Evolutionary conservation across 164 flowering plant species (phyloP).

Genomic region (Sextonia rubra): DNA sequence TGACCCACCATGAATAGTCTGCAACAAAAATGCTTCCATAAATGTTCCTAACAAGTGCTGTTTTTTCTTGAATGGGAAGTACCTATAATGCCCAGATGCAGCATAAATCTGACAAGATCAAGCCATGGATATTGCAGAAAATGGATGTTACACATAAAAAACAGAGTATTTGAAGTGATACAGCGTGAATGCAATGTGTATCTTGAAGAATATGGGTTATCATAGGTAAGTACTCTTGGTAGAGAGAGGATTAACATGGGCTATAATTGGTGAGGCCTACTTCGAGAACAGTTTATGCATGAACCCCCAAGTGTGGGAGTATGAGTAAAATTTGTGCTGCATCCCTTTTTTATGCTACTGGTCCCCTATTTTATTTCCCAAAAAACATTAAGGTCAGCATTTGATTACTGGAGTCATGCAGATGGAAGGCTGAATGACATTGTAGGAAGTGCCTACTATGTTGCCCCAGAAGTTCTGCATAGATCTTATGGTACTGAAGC

Average conservation of each 20-base stretch:
- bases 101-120: too few relatives aligned
- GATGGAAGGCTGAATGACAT: slow-evolving; percentile 95
- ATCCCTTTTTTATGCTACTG: not conserved
- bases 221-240: not conserved
- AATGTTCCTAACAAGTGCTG: not conserved
- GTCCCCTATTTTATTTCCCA: not conserved
- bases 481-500: slow-evolving; percentile 92
- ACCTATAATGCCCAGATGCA: too few relatives aligned
- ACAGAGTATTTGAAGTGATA: too few relatives aligned
- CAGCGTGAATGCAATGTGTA: too few relatives aligned
- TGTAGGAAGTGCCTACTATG: slow-evolving; percentile 95
- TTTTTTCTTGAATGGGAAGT: too few relatives aligned
- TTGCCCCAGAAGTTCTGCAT: slow-evolving; percentile 95
- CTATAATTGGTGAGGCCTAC: not conserved
- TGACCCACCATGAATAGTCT: not conserved
- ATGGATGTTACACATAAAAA: not conserved
- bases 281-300: not conserved
- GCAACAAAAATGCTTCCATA: too few relatives aligned
- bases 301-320: not conserved
- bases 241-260: not conserved
- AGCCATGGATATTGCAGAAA: not conserved
- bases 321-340: not conserved
- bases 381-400: not conserved
- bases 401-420: slow-evolving; percentile 19
- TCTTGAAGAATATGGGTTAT: too few relatives aligned